Evolutionary conservation across 164 flowering plant genomes (phyloP).

Genomic region (Magnolia officinalis): DNA sequence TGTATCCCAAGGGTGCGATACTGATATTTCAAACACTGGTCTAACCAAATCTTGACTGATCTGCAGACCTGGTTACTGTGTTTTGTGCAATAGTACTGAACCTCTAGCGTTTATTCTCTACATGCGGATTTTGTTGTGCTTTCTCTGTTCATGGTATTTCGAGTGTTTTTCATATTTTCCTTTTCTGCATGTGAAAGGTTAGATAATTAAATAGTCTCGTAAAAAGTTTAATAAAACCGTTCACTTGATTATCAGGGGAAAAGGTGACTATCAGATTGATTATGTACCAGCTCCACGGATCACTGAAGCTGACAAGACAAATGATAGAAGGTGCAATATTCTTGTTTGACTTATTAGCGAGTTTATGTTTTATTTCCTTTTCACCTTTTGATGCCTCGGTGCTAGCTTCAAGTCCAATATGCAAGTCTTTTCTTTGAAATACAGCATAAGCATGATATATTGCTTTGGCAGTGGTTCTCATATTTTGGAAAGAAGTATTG

Average conservation of each 20-base stretch:
- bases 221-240: neutral
- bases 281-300: conserved; percentile 87
- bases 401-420: neutral
- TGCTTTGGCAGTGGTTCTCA: neutral
- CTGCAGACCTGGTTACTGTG: neutral
- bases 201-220: neutral
- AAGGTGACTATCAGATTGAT: conserved; percentile 86
- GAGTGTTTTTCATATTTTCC: neutral
- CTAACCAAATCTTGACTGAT: neutral
- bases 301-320: conserved; percentile 88
- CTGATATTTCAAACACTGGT: no score
- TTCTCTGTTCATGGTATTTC: neutral
- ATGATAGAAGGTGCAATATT: conserved; percentile 60
- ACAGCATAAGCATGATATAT: neutral
- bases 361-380: neutral
- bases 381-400: neutral
- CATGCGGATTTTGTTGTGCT: neutral
- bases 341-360: neutral
- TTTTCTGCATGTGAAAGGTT: neutral
- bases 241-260: conserved; percentile 48
- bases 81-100: neutral
- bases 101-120: neutral
- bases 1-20: no score
- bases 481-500: neutral
- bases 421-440: neutral